Evolutionary conservation across 2,329 filamentous ascomycete genomes (phyloP).

Genomic region (Aspergillus calidoustus): DNA sequence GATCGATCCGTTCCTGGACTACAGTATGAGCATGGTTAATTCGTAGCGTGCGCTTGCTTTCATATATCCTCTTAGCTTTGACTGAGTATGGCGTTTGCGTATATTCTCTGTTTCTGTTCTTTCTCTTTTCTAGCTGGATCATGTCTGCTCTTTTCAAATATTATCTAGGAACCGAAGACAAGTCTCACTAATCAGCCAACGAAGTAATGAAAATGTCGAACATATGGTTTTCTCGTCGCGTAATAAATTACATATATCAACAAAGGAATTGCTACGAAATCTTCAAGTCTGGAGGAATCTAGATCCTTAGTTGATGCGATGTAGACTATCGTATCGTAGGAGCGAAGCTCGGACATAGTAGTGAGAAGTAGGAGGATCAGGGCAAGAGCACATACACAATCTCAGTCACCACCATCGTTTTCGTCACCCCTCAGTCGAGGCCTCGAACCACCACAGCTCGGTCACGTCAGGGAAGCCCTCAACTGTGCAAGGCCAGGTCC

Average conservation of each 20-base stretch:
- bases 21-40: conserved; percentile 36
- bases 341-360: too few relatives aligned
- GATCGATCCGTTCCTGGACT: conserved; percentile 42
- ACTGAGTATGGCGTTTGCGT: not conserved
- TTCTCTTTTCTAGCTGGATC: not conserved
- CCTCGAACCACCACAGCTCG: too few relatives aligned
- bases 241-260: not conserved
- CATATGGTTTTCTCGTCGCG: not conserved
- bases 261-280: too few relatives aligned
- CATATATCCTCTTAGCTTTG: not conserved
- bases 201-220: not conserved
- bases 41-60: conserved; percentile 14
- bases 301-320: too few relatives aligned
- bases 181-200: not conserved
- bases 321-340: too few relatives aligned
- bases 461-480: too few relatives aligned
- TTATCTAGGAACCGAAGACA: not conserved
- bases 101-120: not conserved
- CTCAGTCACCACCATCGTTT: too few relatives aligned
- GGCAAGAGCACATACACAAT: too few relatives aligned
- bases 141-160: not conserved
- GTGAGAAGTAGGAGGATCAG: too few relatives aligned
- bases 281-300: too few relatives aligned
- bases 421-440: too few relatives aligned
- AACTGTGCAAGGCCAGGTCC: too few relatives aligned